Base-by-base conservation (phyloP, 2,329 filamentous ascomycete species). In the Fusarium musae region DNA sequence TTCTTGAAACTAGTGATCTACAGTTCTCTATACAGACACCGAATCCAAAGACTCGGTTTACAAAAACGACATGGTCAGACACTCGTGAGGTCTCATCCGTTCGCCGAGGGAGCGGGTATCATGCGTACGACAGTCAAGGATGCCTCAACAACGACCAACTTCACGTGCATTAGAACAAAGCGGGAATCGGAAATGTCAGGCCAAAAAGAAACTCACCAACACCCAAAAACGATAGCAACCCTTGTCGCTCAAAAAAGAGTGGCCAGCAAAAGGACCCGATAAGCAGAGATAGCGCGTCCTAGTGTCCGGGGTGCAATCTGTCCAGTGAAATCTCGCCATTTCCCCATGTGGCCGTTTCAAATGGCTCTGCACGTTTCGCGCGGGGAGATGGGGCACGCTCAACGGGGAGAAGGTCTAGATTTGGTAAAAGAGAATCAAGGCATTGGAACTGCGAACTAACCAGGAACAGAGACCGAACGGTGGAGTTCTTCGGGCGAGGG, bases 331-430 rank as follows among this genome's bases (percentile, higher is more conserved):
- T 50, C 19, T 28, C 57, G 23, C 61, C 62, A 52, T 68, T 68
- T 47, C 70, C 70, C 70, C 70, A 73, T 73, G 70, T 73, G 70
- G 58, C 44, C 70, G 62, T 71, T 72, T 42, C 58, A 69, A 59
- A 46, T 53, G 63, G 58, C 64, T 34, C 67, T 32, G 28, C 40
- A 46, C 56, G 52, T 54, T 73, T 66, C 32, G 57, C 36, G 63
- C 34, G 70, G 53, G 65, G 42, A 52, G 44, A 50, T 28, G 36
- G 47, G 39, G 21, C 23, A 6, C 32, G 26, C 32, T 7, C 13
- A 32, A 66, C 46, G 65, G 56, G 54, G 16, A 28, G 19, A 58
- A 58, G 42, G 53, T 54, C 70, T 66, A 44, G 59, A 59, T 66
- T 61, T 17, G 56, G 59, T 23, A 54, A 42, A 36, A 42, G 28